Evolutionary conservation across 495 filamentous ascomycete genomes (phyloP).

Genomic region (Podospora tetraspora): DNA sequence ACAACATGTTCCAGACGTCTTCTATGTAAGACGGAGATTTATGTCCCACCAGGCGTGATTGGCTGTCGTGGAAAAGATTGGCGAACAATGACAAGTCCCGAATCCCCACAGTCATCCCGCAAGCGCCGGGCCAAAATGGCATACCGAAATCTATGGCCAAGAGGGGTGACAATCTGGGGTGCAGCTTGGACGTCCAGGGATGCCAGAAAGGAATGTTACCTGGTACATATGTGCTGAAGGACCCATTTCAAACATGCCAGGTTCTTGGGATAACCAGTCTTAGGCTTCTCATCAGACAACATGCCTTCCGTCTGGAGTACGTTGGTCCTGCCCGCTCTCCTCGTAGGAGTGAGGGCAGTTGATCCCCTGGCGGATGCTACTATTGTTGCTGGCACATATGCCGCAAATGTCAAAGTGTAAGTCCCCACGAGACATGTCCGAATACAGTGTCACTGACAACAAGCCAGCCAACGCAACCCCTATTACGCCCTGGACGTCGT

Average conservation of each 20-base stretch:
- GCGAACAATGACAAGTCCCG: neutral
- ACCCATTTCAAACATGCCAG: neutral
- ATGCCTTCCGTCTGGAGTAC: neutral
- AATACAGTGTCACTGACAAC: neutral
- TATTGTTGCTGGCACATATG: constrained; percentile 2
- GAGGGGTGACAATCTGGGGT: neutral
- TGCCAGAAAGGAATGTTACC: neutral
- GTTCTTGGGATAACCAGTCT: neutral
- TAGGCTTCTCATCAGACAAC: neutral
- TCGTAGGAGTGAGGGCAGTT: neutral
- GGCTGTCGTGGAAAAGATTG: neutral
- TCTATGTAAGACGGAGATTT: neutral
- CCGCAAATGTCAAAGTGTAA: constrained; percentile 3
- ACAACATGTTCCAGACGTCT: neutral
- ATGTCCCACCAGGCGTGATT: neutral
- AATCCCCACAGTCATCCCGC: neutral
- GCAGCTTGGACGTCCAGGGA: neutral
- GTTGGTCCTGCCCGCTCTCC: neutral
- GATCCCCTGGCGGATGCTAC: neutral
- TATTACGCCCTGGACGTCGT: constrained; percentile 1
- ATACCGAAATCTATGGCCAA: neutral
- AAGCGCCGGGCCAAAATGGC: neutral
- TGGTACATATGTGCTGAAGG: neutral
- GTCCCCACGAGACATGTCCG: neutral
- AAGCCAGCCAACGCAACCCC: neutral